These are phyloP conservation scores for Pneumocystis murina DNA, from an alignment of 1,139 yeast genomes.

Conservation along the genomic window DNA sequence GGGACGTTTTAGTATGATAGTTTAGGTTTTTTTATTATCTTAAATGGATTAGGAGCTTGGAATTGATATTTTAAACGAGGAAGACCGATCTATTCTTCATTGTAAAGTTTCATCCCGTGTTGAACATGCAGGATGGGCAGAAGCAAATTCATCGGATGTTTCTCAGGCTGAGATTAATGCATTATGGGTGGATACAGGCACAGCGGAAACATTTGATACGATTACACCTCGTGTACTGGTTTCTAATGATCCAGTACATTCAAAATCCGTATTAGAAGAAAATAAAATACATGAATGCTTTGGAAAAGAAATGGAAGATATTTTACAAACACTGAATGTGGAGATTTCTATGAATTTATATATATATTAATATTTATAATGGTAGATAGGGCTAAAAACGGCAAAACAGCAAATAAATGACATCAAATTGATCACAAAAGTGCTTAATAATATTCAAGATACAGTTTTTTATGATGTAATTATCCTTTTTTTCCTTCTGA, in stretches of 20 bases:
- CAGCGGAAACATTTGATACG: not conserved
- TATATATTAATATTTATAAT: not conserved
- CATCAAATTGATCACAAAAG: not conserved
- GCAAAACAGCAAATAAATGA: not conserved
- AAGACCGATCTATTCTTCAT: constrained; percentile 13
- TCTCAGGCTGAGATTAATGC: constrained; percentile 4
- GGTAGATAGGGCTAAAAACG: not conserved
- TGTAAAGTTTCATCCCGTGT: constrained; percentile 16
- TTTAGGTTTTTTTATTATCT: not conserved
- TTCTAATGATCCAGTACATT: not conserved
- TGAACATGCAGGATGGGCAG: constrained; percentile 11
- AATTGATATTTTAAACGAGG: constrained; percentile 9
- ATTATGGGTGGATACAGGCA: not conserved
- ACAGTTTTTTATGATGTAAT: not conserved
- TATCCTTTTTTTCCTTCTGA: not conserved
- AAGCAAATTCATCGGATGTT: not conserved
- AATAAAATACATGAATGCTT: no score
- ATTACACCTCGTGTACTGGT: not conserved
- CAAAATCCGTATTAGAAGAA: no score
- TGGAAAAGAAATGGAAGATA: no score
- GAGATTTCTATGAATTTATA: not conserved
- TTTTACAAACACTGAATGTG: not conserved
- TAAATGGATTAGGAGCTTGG: not conserved
- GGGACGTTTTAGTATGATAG: constrained; percentile 83
- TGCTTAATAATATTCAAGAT: not conserved